Conservation (phyloP, 1,284 basidiomycete genomes). For the Malassezia japonica region DNA sequence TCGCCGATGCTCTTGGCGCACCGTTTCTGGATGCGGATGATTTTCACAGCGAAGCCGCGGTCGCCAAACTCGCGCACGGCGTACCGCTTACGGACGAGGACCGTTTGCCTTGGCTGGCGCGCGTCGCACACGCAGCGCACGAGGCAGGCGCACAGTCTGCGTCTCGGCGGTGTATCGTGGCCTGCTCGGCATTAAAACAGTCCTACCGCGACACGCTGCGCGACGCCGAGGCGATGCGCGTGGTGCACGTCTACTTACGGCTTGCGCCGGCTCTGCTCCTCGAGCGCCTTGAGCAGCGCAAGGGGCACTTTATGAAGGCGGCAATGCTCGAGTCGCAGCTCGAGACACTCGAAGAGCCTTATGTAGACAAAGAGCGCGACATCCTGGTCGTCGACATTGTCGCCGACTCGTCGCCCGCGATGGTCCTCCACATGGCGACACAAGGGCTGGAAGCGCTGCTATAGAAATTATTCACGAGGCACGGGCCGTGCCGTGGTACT, state of each 20-base stretch:
- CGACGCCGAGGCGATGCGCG: conserved; percentile 51
- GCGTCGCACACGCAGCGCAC: conserved; percentile 60
- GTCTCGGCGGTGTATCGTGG: conserved; percentile 54
- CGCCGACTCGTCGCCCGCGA: background rate
- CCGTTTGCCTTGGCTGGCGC: conserved; percentile 71
- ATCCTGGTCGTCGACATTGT: background rate
- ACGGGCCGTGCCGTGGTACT: background rate
- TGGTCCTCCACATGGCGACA: background rate
- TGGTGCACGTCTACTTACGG: conserved; percentile 73
- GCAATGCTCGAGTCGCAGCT: conserved; percentile 78
- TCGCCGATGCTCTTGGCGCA: conserved; percentile 57
- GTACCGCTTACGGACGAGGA: conserved; percentile 66
- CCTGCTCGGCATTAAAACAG: conserved; percentile 73
- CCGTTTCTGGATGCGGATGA: conserved; percentile 83
- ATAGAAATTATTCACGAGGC: background rate
- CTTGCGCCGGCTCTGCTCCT: conserved; percentile 59
- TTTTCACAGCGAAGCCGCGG: conserved; percentile 70
- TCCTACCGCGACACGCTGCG: conserved; percentile 72
- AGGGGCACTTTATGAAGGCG: conserved; percentile 79
- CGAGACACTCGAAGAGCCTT: conserved; percentile 64
- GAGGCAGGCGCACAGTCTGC: conserved; percentile 16
- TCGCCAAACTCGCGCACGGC: conserved; percentile 75
- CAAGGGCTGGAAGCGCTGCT: background rate
- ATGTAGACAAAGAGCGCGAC: background rate
- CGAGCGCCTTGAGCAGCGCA: conserved; percentile 61